Evolutionary conservation across 2,329 filamentous ascomycete species (phyloP), one percentile per base, ranked within the genome.

Genomic region (Colletotrichum eremochloae): DNA sequence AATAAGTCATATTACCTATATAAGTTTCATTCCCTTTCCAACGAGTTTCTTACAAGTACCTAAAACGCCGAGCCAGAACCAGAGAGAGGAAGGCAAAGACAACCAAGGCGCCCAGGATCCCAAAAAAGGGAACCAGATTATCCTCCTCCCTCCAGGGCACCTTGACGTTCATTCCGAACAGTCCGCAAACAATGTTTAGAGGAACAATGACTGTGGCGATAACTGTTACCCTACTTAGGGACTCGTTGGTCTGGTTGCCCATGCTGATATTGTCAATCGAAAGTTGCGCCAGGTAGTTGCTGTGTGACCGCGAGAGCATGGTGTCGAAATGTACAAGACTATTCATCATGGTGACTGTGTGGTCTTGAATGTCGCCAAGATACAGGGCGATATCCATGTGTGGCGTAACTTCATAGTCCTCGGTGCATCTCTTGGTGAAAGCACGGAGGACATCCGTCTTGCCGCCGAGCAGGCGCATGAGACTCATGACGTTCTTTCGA

Each of bases 341-440:
- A 76, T 93, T 96, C 90, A 97, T 97, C 96, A 98, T 98, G 55
- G 96, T 99, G 68, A 99, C 94, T 63, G 98, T 95, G 88, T 99
- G 96, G 83, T 99, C 96, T 82, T 99, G 96, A 75, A 99, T 98
- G 83, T 99, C 96, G 78, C 94, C 94, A 36, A 99, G 89, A 79
- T 99, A 99, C 78, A 99, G 89, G 24, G 95, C 96, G 75, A 99
- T 97, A 79, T 99, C 96, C 84, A 96, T 96, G 56, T 95, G 93
- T 3, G 96, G 96, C 1, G 96, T 97, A 64, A 98, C 93, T 75
- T 94, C 93, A 85, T 97, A 98, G 75, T 97, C 94, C 79, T 98
- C 96, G 81, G 98, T 99, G 89, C 96, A 99, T 56, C 96, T 94
- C 86, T 99, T 99, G 60, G 96, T 97, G 79, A 99, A 99, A 42